A percentile compares a stretch with the other conserved stretches of the same genome.
Conservation (phyloP, 2,329 filamentous ascomycete genomes). For the Didymella keratinophila region DNA sequence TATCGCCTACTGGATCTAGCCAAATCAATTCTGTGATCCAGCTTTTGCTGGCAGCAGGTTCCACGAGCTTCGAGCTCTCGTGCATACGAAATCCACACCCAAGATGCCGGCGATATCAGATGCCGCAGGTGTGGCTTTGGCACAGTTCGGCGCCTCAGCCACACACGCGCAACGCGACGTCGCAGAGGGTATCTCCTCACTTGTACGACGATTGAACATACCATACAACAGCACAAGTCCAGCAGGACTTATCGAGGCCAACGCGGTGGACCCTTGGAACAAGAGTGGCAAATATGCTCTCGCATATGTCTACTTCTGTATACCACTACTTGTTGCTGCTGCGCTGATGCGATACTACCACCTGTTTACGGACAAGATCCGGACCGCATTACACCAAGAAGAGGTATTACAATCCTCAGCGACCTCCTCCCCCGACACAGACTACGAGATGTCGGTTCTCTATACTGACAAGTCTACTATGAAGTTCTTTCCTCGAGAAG, state of each 20-base stretch:
- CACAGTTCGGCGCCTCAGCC: constrained; percentile 38
- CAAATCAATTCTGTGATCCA: constrained; percentile 30
- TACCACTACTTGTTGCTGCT: constrained; percentile 73
- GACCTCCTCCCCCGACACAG: constrained; percentile 62
- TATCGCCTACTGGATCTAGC: constrained; percentile 11
- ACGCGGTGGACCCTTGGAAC: constrained; percentile 76
- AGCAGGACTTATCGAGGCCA: constrained; percentile 63
- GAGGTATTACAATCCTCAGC: constrained; percentile 73
- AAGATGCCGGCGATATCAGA: constrained; percentile 48
- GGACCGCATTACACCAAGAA: constrained; percentile 87
- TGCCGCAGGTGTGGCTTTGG: constrained; percentile 39
- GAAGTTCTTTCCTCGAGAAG: constrained; percentile 77
- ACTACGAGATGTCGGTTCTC: constrained; percentile 69
- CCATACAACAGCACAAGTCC: constrained; percentile 64
- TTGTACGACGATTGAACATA: constrained; percentile 61
- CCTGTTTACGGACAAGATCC: constrained; percentile 91
- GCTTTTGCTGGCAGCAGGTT: constrained; percentile 49
- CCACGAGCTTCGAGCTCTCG: constrained; percentile 26
- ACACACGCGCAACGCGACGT: constrained; percentile 42
- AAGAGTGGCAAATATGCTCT: constrained; percentile 85
- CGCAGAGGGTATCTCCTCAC: constrained; percentile 36
- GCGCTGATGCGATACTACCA: constrained; percentile 80
- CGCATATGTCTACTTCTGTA: constrained; percentile 87
- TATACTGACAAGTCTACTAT: constrained; percentile 68
- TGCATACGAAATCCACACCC: constrained; percentile 23